Conservation (phyloP, 352 stramenopile species). For the Phytophthora litchii region DNA sequence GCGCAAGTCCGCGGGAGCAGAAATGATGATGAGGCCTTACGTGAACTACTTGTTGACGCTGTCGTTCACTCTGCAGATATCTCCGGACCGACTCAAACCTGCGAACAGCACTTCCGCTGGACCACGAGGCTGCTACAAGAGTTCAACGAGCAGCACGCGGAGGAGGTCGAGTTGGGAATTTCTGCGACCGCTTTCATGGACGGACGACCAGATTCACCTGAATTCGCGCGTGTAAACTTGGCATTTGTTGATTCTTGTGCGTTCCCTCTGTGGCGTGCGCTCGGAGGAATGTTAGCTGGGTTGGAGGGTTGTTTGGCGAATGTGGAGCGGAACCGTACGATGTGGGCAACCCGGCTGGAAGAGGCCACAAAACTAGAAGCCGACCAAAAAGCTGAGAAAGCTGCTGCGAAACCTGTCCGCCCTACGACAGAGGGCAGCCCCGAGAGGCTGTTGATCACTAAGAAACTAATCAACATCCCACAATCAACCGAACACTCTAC, state of each 20-base stretch:
- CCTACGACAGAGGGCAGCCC: background rate
- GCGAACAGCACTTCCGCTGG: conserved; percentile 69
- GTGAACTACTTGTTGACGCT: conserved; percentile 72
- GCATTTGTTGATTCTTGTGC: conserved; percentile 86
- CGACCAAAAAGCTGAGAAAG: conserved; percentile 16
- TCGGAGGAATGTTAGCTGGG: conserved; percentile 65
- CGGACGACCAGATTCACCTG: conserved; percentile 54
- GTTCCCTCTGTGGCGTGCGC: conserved; percentile 81
- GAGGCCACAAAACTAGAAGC: conserved; percentile 27
- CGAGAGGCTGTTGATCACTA: conserved; percentile 22
- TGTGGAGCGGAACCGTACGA: conserved; percentile 67
- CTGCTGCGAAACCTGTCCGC: background rate
- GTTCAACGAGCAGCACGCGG: conserved; percentile 84
- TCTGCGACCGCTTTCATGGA: conserved; percentile 82
- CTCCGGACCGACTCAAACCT: conserved; percentile 65
- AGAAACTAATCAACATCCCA: conserved; percentile 4
- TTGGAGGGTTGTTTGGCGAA: conserved; percentile 67
- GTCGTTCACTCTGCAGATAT: conserved; percentile 86
- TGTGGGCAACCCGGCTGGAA: conserved; percentile 56
- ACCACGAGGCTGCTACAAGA: conserved; percentile 68
- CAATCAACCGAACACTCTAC: background rate
- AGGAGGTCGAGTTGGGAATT: conserved; percentile 73
- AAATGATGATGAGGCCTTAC: conserved; percentile 58
- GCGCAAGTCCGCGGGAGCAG: conserved; percentile 62
- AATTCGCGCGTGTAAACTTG: conserved; percentile 79